Evolutionary conservation across 345 rosid genomes (phyloP).

Genomic region (Gossypioides kirkii): DNA sequence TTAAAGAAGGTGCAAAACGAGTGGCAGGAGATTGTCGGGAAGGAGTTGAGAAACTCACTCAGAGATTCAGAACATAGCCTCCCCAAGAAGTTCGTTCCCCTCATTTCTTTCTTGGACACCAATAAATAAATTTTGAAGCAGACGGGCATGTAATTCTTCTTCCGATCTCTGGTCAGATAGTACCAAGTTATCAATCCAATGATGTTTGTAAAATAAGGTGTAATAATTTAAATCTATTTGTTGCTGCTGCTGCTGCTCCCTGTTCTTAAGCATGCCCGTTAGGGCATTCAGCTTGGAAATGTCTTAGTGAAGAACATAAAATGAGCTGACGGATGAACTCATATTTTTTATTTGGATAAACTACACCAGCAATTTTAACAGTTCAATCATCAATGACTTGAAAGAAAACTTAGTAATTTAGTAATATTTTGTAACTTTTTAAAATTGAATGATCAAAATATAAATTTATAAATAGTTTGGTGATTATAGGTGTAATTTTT

Average conservation of each 20-base stretch:
- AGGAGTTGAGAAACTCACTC: constrained; percentile 61
- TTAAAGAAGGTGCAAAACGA: constrained; percentile 55
- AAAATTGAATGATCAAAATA: too few relatives aligned
- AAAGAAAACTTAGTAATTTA: too few relatives aligned
- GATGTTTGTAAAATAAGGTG: neutral
- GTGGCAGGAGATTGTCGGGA: constrained; percentile 58
- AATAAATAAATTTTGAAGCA: constrained; percentile 18
- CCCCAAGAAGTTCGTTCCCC: neutral
- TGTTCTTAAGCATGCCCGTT: neutral
- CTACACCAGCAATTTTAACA: too few relatives aligned
- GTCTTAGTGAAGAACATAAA: neutral
- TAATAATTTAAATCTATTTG: neutral
- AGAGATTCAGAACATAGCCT: constrained; percentile 51
- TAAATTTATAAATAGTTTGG: too few relatives aligned
- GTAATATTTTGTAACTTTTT: too few relatives aligned
- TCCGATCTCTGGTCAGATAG: neutral
- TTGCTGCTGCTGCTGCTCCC: neutral
- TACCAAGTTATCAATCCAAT: neutral
- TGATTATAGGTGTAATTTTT: too few relatives aligned
- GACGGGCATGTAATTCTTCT: neutral
- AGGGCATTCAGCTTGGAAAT: neutral
- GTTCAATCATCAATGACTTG: too few relatives aligned
- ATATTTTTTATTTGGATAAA: too few relatives aligned
- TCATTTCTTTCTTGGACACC: neutral
- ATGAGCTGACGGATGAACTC: neutral